phyloP scores from a whole-genome alignment of 345 rosid genomes.

The Eutrema yunnanense region DNA sequence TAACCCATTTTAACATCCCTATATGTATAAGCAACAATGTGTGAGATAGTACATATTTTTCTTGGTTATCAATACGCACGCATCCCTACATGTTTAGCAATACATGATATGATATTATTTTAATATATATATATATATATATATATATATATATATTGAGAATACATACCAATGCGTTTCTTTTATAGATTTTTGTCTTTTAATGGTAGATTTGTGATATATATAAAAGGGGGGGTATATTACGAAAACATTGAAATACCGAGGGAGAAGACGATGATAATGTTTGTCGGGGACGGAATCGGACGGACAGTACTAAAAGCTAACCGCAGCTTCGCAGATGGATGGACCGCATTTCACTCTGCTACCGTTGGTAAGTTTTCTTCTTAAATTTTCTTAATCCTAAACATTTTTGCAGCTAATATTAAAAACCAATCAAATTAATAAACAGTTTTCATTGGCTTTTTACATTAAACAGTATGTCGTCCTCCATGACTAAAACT shows the following conservation, averaged over 20 bases:
- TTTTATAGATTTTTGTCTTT: not conserved
- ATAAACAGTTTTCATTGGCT: not conserved
- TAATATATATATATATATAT: no score
- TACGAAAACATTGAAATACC: slow-evolving; percentile 67
- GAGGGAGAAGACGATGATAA: slow-evolving; percentile 47
- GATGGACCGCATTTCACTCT: slow-evolving; percentile 77
- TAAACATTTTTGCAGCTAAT: not conserved
- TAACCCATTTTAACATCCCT: no score
- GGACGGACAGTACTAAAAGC: slow-evolving; percentile 70
- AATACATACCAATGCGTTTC: no score
- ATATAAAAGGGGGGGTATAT: slow-evolving; percentile 56
- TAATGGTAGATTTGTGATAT: slow-evolving; percentile 58
- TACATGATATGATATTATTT: no score
- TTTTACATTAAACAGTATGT: not conserved
- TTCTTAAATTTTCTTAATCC: not conserved
- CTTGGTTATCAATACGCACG: no score
- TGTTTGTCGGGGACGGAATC: slow-evolving; percentile 85
- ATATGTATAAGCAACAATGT: no score
- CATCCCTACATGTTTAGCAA: no score
- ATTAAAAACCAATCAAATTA: not conserved
- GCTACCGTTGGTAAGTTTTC: slow-evolving; percentile 76
- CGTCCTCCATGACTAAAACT: not conserved
- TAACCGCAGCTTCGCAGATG: slow-evolving; percentile 47
- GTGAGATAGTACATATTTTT: no score
- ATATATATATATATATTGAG: no score